A percentile compares a stretch with the other conserved stretches of the same genome.
Conservation (phyloP, 768 basidiomycete genomes). For the Lactifluus hygrophoroides region DNA sequence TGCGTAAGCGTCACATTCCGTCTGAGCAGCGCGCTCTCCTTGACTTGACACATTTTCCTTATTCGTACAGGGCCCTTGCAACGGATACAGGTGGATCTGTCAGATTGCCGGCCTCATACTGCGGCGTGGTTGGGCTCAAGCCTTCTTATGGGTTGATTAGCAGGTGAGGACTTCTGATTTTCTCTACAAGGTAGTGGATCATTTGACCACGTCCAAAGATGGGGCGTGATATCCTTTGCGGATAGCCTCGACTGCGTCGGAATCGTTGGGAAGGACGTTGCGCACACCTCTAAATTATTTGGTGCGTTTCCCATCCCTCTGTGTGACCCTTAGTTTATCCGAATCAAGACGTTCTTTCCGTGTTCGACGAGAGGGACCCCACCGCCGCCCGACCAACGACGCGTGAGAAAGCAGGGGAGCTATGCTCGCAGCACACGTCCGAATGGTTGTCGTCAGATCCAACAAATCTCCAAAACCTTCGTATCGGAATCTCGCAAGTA, state of each 20-base stretch:
- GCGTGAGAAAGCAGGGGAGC: conserved; percentile 30
- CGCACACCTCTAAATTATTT: conserved; percentile 46
- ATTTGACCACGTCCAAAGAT: conserved; percentile 39
- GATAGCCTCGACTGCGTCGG: conserved; percentile 96
- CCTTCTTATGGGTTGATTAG: conserved; percentile 92
- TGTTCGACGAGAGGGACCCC: conserved; percentile 62
- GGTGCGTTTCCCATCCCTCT: conserved; percentile 36
- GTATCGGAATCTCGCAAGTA: conserved; percentile 73
- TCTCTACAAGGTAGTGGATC: background rate
- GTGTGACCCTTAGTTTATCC: background rate
- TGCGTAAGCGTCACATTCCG: conserved; percentile 47
- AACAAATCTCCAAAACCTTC: conserved; percentile 40
- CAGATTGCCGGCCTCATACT: conserved; percentile 89
- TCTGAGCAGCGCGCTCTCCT: background rate
- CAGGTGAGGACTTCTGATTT: conserved; percentile 39
- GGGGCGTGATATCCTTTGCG: conserved; percentile 89
- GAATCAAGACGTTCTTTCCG: conserved; percentile 28
- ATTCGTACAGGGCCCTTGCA: conserved; percentile 64
- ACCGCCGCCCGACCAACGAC: conserved; percentile 47
- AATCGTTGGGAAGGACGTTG: conserved; percentile 52
- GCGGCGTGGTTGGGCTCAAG: conserved; percentile 86
- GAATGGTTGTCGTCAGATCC: background rate
- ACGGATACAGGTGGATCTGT: conserved; percentile 96
- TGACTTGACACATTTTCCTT: background rate
- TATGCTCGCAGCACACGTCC: conserved; percentile 5